These are phyloP conservation scores for Pyrenophora seminiperda DNA, from an alignment of 2,329 filamentous ascomycete genomes.

Conservation along the genomic window DNA sequence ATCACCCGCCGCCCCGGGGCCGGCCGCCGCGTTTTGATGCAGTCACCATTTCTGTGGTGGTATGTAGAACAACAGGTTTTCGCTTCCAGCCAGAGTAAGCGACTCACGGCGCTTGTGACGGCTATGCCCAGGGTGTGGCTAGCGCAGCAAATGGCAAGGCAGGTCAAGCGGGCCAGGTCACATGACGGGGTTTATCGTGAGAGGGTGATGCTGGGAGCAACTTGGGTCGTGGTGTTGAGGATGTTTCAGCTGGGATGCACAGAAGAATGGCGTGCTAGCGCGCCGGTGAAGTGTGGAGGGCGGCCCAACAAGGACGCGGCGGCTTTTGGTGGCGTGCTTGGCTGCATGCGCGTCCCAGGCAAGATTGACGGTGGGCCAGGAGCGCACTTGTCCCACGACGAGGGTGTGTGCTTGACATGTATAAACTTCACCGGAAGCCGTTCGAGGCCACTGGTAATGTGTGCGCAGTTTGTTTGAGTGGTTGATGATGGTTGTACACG, in stretches of 20 bases:
- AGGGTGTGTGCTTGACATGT: background rate
- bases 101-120: no score
- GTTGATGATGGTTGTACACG: constrained; percentile 2
- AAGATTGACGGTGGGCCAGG: constrained; percentile 5
- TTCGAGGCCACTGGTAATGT: background rate
- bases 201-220: constrained; percentile 5
- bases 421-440: constrained; percentile 8
- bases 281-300: constrained; percentile 15
- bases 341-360: constrained; percentile 17
- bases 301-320: constrained; percentile 5
- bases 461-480: background rate
- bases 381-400: constrained; percentile 19
- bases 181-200: constrained; percentile 6
- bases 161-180: background rate
- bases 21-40: constrained; percentile 9
- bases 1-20: constrained; percentile 6
- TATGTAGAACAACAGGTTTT: background rate
- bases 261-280: constrained; percentile 20
- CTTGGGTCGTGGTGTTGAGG: constrained; percentile 40
- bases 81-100: background rate
- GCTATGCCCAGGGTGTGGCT: background rate
- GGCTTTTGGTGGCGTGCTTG: constrained; percentile 9
- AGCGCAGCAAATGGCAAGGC: background rate
- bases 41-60: constrained; percentile 1
- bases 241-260: constrained; percentile 36